These are phyloP conservation scores for Fusarium staphyleae DNA, from an alignment of 2,329 filamentous ascomycete species.

Conservation along the genomic window DNA sequence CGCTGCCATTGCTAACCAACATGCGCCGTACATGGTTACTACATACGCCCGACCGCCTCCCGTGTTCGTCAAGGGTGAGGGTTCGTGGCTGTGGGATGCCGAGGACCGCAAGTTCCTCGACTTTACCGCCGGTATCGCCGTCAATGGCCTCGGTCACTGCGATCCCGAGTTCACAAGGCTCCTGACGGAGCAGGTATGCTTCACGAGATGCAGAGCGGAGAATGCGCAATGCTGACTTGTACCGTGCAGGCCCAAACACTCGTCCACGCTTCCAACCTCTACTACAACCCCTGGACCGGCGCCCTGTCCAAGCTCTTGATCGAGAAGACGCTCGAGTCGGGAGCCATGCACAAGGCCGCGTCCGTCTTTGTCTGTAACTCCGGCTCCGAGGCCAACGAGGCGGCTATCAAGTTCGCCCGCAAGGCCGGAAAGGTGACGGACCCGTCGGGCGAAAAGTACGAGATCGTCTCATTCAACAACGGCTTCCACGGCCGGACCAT, in stretches of 20 bases:
- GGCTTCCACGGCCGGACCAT: conserved; percentile 98
- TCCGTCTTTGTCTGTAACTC: conserved; percentile 96
- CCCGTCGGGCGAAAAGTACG: conserved; percentile 75
- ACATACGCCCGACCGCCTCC: conserved; percentile 92
- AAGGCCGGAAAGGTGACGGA: conserved; percentile 84
- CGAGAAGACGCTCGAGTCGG: conserved; percentile 78
- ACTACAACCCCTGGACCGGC: conserved; percentile 96
- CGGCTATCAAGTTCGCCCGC: conserved; percentile 94
- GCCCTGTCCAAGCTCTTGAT: conserved; percentile 86
- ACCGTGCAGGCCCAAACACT: conserved; percentile 69
- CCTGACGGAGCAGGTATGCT: conserved; percentile 74
- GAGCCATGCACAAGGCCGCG: conserved; percentile 80
- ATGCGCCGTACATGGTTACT: conserved; percentile 89
- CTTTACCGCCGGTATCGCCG: conserved; percentile 94
- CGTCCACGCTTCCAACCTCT: conserved; percentile 93
- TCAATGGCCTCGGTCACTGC: conserved; percentile 90
- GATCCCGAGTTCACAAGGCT: conserved; percentile 79
- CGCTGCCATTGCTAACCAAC: conserved; percentile 74
- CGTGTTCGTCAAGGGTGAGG: conserved; percentile 87
- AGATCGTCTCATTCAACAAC: conserved; percentile 88
- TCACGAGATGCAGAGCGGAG: not conserved
- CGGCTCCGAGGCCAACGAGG: conserved; percentile 96
- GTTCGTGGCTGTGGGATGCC: conserved; percentile 88
- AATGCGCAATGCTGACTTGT: conserved; percentile 1
- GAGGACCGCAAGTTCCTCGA: conserved; percentile 91